Evolutionary conservation across 2,329 filamentous ascomycete genomes (phyloP).

Genomic region (Trichothecium roseum): DNA sequence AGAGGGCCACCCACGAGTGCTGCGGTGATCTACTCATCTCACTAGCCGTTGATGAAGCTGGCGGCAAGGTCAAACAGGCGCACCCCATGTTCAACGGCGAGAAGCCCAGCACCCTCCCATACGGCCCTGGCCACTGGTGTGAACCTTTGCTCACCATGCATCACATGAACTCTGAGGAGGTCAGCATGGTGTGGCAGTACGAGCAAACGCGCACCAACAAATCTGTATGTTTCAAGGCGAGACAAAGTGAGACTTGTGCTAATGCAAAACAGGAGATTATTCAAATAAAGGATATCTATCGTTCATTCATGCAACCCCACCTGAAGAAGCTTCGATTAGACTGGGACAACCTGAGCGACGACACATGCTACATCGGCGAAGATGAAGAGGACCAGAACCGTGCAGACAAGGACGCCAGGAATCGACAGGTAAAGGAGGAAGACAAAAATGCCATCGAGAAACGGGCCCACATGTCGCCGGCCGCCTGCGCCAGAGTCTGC

Average conservation of each 20-base stretch:
- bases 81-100: conserved; percentile 47
- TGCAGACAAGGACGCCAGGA: conserved; percentile 18
- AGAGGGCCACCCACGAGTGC: conserved; percentile 30
- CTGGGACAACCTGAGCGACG: conserved; percentile 44
- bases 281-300: conserved; percentile 38
- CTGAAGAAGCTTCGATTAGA: conserved; percentile 30
- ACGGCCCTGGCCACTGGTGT: conserved; percentile 40
- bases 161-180: conserved; percentile 41
- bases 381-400: conserved; percentile 22
- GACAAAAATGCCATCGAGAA: conserved; percentile 31
- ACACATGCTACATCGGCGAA: conserved; percentile 31
- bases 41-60: conserved; percentile 33
- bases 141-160: conserved; percentile 48
- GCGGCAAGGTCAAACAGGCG: conserved; percentile 29
- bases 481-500: conserved; percentile 40
- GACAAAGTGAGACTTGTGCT: conserved; percentile 8
- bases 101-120: conserved; percentile 40
- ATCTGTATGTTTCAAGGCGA: conserved; percentile 1
- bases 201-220: conserved; percentile 36
- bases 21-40: conserved; percentile 43
- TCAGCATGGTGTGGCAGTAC: conserved; percentile 40
- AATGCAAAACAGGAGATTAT: conserved; percentile 24
- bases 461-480: conserved; percentile 31
- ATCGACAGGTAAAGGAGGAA: conserved; percentile 24
- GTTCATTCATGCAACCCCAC: conserved; percentile 34